Evolutionary conservation across 2,329 filamentous ascomycete species (phyloP), one percentile per base, ranked within the genome.

Genomic region (Colletotrichum eremochloae): DNA sequence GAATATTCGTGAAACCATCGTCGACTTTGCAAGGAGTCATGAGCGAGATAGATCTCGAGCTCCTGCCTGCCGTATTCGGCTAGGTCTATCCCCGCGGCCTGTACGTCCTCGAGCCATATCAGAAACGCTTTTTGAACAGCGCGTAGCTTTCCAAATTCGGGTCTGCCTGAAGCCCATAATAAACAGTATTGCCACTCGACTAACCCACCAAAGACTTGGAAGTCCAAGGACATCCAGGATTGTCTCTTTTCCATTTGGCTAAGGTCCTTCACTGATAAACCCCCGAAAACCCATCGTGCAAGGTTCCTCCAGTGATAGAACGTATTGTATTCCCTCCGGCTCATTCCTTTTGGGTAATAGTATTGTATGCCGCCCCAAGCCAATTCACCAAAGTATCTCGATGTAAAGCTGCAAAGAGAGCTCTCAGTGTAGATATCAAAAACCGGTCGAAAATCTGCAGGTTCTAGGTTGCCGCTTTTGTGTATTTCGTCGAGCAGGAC

Each of bases 381-480:
- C 44, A 42, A 7, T 14, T 29, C 2, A 0, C 0, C 0, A 1
- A 46, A 61, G 15, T 62, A 62, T 1, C 0, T 12, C 20, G 1
- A 5, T 11, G 46, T 14, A 24, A 63, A 40, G 7, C 1, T 0
- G 2, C 0, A 0, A 6, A 63, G 15, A 2, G 46, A 63, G 15
- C 24, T 53, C 1, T 14, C 2, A 1, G 0, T 0, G 6, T 44
- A 62, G 2, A 24, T 6, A 8, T 15, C 44, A 14, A 52, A 2
- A 3, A 52, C 36, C 7, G 3, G 14, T 15, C 8, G 24, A 20
- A 63, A 64, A 5, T n/a, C 62, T 3, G 36, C 62, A n/a, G 62
- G 62, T 2, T 55, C 9, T 2, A 64, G 48, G 24, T n/a, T 42
- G 2, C 18, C 24, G 9, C 38, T 11, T 31, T 44, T 29, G 11